Percentiles rank a stretch among this genome's conserved stretches.
Conservation (phyloP, 148 eudicot species). For the Silene latifolia region DNA sequence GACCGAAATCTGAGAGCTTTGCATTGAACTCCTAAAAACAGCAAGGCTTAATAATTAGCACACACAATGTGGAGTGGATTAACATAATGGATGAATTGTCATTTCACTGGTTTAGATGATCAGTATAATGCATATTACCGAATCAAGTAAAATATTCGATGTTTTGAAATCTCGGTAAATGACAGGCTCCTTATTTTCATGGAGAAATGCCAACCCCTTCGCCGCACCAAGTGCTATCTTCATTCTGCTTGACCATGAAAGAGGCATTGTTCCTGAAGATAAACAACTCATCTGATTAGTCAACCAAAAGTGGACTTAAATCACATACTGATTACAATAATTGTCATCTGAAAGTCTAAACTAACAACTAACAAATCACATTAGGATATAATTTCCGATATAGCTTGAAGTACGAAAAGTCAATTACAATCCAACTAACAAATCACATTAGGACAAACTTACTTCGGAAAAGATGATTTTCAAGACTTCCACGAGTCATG, state of each 20-base stretch:
- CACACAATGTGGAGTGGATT: neutral
- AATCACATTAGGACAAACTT: slow-evolving; percentile 26
- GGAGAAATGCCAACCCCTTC: slow-evolving; percentile 89
- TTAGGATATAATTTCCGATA: slow-evolving; percentile 7
- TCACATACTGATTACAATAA: neutral
- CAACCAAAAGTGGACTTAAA: neutral
- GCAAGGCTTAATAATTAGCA: slow-evolving; percentile 5
- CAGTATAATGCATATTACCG: slow-evolving; percentile 36
- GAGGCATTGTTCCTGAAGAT: slow-evolving; percentile 81
- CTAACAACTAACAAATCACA: neutral
- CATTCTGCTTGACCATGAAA: slow-evolving; percentile 84
- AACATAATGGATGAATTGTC: neutral
- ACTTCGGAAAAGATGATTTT: slow-evolving; percentile 96
- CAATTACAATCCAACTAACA: neutral
- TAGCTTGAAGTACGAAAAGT: slow-evolving; percentile 6
- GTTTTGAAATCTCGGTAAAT: slow-evolving; percentile 95
- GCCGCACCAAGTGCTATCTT: slow-evolving; percentile 96
- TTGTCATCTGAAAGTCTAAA: slow-evolving; percentile 5
- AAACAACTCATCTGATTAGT: neutral
- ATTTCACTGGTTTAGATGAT: neutral
- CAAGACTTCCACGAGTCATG: slow-evolving; percentile 99
- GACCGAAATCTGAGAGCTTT: slow-evolving; percentile 94
- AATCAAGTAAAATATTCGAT: slow-evolving; percentile 87
- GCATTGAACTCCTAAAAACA: slow-evolving; percentile 75
- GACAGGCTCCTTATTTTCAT: slow-evolving; percentile 72